Conservation (phyloP, 2,329 filamentous ascomycete genomes). For the Pseudopyricularia javanii region DNA sequence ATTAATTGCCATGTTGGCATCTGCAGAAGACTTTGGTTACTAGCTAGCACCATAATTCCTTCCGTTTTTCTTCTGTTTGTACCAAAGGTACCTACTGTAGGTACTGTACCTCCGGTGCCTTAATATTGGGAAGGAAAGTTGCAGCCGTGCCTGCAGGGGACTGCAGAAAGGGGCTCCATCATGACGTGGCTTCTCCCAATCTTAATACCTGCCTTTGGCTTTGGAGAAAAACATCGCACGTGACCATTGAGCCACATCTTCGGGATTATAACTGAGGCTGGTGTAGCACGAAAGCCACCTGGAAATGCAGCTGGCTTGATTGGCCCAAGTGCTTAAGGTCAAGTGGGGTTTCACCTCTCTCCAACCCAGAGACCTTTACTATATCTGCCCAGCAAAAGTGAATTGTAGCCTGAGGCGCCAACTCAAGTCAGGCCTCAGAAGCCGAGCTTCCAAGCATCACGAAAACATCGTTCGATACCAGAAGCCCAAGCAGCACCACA, state of each 20-base stretch:
- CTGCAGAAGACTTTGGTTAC: too few species aligned
- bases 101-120: too few species aligned
- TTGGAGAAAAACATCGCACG: background rate
- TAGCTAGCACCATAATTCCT: too few species aligned
- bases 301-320: background rate
- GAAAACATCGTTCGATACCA: constrained; percentile 17
- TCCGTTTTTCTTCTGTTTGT: too few species aligned
- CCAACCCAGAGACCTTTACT: background rate
- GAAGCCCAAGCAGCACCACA: background rate
- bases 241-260: background rate
- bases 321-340: background rate
- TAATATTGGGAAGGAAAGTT: too few species aligned
- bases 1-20: too few species aligned
- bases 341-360: too few species aligned
- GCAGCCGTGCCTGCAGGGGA: too few species aligned
- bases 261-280: too few species aligned
- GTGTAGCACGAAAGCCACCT: too few species aligned
- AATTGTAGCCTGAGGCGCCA: constrained; percentile 1
- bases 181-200: background rate
- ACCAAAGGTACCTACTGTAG: too few species aligned
- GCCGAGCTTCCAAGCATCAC: background rate
- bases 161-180: background rate
- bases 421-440: background rate
- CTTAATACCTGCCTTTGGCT: background rate
- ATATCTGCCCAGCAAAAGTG: too few species aligned